A percentile compares a stretch with the other conserved stretches of the same genome.
Conservation (phyloP, 148 eudicot species). For the Chenopodium quinoa region DNA sequence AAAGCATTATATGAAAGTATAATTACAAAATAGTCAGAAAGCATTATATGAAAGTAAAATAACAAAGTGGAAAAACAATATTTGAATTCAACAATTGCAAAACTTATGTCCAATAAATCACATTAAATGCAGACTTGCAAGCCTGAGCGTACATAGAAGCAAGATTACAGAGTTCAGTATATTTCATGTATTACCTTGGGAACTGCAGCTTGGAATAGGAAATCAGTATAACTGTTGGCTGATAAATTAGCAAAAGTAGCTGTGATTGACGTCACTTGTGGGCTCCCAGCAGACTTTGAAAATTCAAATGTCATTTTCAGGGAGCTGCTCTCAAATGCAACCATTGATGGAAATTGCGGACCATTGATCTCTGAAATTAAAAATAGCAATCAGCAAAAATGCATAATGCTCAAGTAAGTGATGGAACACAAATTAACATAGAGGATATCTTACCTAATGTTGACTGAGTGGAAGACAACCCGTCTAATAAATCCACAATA, state of each 20-base stretch:
- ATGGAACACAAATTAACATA: background rate
- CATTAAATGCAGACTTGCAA: background rate
- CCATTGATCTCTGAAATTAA: constrained; percentile 61
- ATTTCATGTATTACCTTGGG: constrained; percentile 64
- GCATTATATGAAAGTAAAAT: too few relatives aligned
- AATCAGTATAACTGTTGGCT: constrained; percentile 55
- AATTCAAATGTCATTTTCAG: constrained; percentile 70
- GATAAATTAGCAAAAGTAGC: constrained; percentile 74
- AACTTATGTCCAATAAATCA: background rate
- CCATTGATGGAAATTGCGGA: constrained; percentile 59
- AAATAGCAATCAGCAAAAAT: constrained; percentile 21
- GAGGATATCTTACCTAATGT: constrained; percentile 30
- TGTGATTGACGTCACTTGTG: constrained; percentile 62
- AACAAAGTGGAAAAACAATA: too few relatives aligned
- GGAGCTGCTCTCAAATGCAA: constrained; percentile 86
- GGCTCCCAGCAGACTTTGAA: constrained; percentile 66
- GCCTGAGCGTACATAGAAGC: constrained; percentile 4
- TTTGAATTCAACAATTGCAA: background rate
- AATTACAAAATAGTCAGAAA: too few relatives aligned
- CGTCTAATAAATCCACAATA: constrained; percentile 77
- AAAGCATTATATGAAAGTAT: too few relatives aligned
- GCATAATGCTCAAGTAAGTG: background rate
- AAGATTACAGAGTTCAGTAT: background rate
- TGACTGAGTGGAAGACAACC: constrained; percentile 51
- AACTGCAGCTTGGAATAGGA: constrained; percentile 94